Percentiles rank a stretch among this genome's conserved stretches.
Evolutionary conservation across 2,329 filamentous ascomycete species (phyloP).

Genomic region (Dactylella cylindrospora): DNA sequence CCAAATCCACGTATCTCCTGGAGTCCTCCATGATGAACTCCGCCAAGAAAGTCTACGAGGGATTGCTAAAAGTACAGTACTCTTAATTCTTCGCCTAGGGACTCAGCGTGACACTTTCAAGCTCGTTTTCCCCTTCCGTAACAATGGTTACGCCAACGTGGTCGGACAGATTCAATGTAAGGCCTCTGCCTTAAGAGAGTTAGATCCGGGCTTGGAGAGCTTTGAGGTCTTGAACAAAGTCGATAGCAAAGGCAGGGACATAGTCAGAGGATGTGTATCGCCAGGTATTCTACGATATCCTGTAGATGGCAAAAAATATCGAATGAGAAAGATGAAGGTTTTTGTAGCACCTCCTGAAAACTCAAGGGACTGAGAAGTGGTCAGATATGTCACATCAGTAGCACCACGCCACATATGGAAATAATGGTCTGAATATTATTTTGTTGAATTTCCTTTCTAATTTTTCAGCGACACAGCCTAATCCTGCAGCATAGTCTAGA

Average conservation of each 20-base stretch:
- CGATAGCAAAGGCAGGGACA: neutral
- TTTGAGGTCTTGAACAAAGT: neutral
- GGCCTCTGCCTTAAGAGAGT: neutral
- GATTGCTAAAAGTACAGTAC: neutral
- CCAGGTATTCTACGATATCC: neutral
- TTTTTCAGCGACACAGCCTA: no score
- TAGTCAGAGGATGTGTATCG: slow-evolving; percentile 1
- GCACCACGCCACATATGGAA: no score
- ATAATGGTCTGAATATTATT: no score
- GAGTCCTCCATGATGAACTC: neutral
- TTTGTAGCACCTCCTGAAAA: neutral
- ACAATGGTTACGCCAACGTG: neutral
- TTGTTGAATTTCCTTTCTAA: no score
- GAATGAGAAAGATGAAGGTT: neutral
- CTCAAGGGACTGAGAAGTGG: no score
- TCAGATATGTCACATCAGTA: no score
- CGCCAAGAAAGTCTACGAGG: slow-evolving; percentile 2
- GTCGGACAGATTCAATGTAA: neutral
- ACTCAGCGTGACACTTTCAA: slow-evolving; percentile 3
- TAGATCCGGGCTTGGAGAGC: neutral
- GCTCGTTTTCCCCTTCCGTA: slow-evolving; percentile 2
- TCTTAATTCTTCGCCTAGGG: neutral
- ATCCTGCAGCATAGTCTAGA: no score
- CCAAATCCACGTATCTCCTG: neutral
- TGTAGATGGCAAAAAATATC: neutral